Conservation (phyloP, 2,329 filamentous ascomycete genomes). For the Ceratocystis eucalypticola region DNA sequence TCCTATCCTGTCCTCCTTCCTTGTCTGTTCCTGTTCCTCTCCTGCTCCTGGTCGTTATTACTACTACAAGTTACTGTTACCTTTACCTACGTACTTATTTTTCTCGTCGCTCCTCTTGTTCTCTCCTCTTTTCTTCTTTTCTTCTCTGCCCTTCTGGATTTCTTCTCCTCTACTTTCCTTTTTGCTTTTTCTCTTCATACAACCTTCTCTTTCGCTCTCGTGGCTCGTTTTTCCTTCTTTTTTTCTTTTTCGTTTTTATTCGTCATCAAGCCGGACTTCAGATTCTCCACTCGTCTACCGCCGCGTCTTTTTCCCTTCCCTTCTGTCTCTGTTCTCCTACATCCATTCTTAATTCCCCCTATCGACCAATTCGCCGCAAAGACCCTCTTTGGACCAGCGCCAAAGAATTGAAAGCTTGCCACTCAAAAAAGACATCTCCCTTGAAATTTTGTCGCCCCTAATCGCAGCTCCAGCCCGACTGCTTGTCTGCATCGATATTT, state of each 20-base stretch:
- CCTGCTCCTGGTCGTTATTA: background rate
- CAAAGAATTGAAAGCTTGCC: constrained; percentile 1
- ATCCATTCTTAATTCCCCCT: constrained; percentile 9
- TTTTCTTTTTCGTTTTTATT: constrained; percentile 2
- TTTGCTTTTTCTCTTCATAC: background rate
- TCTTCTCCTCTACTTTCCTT: constrained; percentile 3
- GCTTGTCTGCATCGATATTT: background rate
- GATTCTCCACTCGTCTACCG: background rate
- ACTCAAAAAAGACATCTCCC: constrained; percentile 11
- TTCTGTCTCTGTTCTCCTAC: constrained; percentile 9
- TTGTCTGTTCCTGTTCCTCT: background rate
- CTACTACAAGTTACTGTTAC: background rate
- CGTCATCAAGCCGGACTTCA: constrained; percentile 6
- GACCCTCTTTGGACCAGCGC: background rate
- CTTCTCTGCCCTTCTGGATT: background rate
- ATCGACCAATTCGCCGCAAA: constrained; percentile 10
- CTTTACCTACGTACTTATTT: constrained; percentile 1
- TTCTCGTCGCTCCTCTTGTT: background rate
- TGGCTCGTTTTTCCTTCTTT: background rate
- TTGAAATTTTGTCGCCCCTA: constrained; percentile 14
- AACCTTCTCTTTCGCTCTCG: background rate
- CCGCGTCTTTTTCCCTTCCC: background rate
- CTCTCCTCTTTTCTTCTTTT: background rate
- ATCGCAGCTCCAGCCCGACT: background rate
- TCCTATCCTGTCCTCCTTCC: background rate